phyloP scores from a whole-genome alignment of 2,329 filamentous ascomycete species.

The Ophiocordyceps camponoti-rufipedis region DNA sequence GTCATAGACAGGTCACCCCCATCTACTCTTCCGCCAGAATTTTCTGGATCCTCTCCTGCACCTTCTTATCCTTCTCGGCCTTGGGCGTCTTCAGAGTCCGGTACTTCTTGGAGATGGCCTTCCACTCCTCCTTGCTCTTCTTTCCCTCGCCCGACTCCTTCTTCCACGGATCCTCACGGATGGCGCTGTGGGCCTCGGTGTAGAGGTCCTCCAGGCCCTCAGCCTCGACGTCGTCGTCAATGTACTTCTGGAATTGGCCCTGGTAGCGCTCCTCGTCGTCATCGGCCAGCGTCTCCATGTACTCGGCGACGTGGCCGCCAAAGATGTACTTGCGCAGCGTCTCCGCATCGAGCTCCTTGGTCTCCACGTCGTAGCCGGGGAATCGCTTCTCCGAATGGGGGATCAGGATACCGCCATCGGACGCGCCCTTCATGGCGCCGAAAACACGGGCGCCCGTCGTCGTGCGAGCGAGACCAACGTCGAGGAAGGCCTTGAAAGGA shows the following conservation, averaged over 20 bases:
- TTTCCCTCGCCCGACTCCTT: constrained; percentile 63
- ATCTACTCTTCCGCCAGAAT: constrained; percentile 37
- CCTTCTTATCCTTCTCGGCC: constrained; percentile 64
- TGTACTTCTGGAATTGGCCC: constrained; percentile 94
- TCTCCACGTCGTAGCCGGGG: constrained; percentile 94
- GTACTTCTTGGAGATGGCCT: constrained; percentile 89
- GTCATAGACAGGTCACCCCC: constrained; percentile 3
- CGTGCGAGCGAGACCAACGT: constrained; percentile 92
- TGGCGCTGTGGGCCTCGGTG: constrained; percentile 82
- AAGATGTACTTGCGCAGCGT: constrained; percentile 98
- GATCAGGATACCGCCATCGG: constrained; percentile 89
- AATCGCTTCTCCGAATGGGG: constrained; percentile 99
- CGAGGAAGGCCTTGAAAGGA: constrained; percentile 98
- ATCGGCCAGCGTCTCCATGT: constrained; percentile 99
- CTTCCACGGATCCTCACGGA: constrained; percentile 97
- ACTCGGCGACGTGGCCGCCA: constrained; percentile 95
- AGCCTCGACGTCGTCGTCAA: constrained; percentile 90
- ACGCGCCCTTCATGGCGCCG: constrained; percentile 98
- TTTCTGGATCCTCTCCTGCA: constrained; percentile 84
- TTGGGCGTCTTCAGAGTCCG: constrained; percentile 57
- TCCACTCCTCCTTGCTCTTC: constrained; percentile 97
- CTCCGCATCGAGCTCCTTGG: constrained; percentile 95
- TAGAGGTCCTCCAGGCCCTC: constrained; percentile 96
- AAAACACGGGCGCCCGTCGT: constrained; percentile 98
- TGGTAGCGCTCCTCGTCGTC: constrained; percentile 99